phyloP scores from a whole-genome alignment of 1,139 yeast genomes.

The Suhomyces ambrosiae region DNA sequence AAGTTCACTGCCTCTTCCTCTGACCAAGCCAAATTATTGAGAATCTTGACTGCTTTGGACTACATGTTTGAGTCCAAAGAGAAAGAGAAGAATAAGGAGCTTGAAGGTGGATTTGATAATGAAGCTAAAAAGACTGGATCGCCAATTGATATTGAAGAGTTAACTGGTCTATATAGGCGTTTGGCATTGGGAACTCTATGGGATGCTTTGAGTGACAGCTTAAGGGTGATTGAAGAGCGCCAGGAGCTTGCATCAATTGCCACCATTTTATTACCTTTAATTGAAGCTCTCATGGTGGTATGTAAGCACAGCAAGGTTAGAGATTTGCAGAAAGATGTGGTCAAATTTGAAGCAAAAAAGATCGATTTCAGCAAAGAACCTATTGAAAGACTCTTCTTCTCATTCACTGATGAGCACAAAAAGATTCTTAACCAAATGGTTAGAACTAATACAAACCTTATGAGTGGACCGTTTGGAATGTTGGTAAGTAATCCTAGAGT shows the following conservation, averaged over 20 bases:
- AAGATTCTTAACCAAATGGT: conserved; percentile 91
- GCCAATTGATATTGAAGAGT: conserved; percentile 40
- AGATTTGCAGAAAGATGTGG: conserved; percentile 62
- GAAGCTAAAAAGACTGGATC: neutral
- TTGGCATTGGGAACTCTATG: conserved; percentile 79
- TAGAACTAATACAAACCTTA: conserved; percentile 83
- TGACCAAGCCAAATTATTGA: conserved; percentile 81
- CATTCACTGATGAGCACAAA: conserved; percentile 89
- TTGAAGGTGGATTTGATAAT: conserved; percentile 2
- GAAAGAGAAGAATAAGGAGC: conserved; percentile 18
- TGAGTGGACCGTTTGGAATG: conserved; percentile 96
- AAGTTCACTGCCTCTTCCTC: conserved; percentile 82
- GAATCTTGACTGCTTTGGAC: conserved; percentile 87
- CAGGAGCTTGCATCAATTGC: conserved; percentile 62
- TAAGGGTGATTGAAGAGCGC: conserved; percentile 59
- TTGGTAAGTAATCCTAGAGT: conserved; percentile 87
- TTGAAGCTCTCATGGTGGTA: conserved; percentile 93
- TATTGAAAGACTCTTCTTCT: conserved; percentile 75
- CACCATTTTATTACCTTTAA: conserved; percentile 79
- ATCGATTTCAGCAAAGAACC: conserved; percentile 75
- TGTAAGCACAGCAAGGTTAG: conserved; percentile 83
- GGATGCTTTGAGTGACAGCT: conserved; percentile 82
- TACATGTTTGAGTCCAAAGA: conserved; percentile 63
- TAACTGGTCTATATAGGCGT: conserved; percentile 64
- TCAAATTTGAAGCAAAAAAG: conserved; percentile 59